Conservation (phyloP, 2,329 filamentous ascomycete species). For the Grosmannia serpens region DNA sequence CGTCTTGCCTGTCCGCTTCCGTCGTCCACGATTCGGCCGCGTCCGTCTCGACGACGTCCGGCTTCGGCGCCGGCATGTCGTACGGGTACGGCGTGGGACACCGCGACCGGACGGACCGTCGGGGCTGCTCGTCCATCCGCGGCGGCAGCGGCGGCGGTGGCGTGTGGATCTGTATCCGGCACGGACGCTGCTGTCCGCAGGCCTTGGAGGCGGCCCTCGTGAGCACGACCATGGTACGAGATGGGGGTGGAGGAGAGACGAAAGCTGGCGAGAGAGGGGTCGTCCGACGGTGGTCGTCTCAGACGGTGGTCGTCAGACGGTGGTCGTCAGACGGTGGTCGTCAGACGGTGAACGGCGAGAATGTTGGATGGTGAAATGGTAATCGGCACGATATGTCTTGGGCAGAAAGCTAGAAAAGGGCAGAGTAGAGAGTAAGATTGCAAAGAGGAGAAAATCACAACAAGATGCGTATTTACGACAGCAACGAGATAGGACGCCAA, state of each 20-base stretch:
- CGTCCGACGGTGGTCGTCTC: no score
- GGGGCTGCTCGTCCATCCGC: conserved; percentile 25
- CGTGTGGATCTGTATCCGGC: background rate
- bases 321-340: no score
- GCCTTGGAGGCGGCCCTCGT: background rate
- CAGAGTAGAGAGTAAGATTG: background rate
- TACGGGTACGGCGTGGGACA: background rate
- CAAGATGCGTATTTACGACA: background rate
- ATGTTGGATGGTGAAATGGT: no score
- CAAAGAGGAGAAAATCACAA: background rate
- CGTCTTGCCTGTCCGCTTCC: background rate
- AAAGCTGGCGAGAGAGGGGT: background rate
- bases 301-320: no score
- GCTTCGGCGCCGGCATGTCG: background rate
- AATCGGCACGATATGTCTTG: background rate
- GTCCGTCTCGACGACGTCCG: background rate
- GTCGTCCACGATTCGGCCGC: background rate
- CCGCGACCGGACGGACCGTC: conserved; percentile 1
- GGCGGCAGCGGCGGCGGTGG: background rate
- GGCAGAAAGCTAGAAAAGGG: background rate
- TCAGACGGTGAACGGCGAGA: no score
- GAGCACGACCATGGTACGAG: background rate
- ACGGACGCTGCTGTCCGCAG: background rate
- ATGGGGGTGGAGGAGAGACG: background rate
- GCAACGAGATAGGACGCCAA: no score